These are phyloP conservation scores for Haematococcus lacustris DNA, from an alignment of 139 green algal genomes.

Conservation along the genomic window DNA sequence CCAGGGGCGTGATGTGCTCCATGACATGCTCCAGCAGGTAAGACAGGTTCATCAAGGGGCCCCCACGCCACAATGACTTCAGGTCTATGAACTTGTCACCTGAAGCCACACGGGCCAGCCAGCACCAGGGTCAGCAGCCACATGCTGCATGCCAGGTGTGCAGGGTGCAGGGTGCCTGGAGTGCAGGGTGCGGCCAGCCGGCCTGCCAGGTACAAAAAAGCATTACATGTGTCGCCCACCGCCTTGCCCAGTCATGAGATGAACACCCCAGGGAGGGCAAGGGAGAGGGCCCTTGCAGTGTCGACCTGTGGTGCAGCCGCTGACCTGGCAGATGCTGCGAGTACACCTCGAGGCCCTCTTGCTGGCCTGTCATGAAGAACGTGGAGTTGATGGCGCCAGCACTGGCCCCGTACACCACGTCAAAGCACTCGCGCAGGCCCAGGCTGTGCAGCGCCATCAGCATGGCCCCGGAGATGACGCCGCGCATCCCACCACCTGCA, in stretches of 20 bases:
- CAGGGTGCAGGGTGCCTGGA: no score
- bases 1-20: constrained; percentile 51
- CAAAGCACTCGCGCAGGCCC: constrained; percentile 64
- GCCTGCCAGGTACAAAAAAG: no score
- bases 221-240: no score
- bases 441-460: constrained; percentile 61
- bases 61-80: constrained; percentile 9
- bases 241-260: no score
- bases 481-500: constrained; percentile 79
- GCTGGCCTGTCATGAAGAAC: constrained; percentile 74
- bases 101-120: neutral
- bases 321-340: constrained; percentile 40
- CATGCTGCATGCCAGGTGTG: no score
- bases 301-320: neutral
- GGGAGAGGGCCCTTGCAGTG: no score
- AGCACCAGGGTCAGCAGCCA: no score
- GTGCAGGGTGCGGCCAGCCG: no score
- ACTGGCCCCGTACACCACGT: constrained; percentile 72
- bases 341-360: constrained; percentile 66
- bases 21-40: constrained; percentile 82
- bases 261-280: no score
- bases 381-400: constrained; percentile 77
- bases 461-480: constrained; percentile 58
- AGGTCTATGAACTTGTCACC: constrained; percentile 59
- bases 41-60: constrained; percentile 66